phyloP scores from a whole-genome alignment of 2,329 filamentous ascomycete species.

The Alternaria sp. region DNA sequence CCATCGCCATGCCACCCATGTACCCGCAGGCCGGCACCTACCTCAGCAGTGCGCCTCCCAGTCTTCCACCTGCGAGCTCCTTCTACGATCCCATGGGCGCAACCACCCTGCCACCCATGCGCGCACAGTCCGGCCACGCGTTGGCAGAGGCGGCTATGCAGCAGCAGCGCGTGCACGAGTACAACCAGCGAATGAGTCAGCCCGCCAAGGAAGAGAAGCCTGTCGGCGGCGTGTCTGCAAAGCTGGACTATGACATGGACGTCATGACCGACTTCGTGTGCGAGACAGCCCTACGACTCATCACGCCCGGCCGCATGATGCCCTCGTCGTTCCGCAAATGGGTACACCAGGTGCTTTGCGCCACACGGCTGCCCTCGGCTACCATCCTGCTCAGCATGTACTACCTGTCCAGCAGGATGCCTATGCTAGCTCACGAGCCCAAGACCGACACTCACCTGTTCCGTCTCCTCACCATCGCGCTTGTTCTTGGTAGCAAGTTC shows the following conservation, averaged over 20 bases:
- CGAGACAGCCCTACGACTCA: conserved; percentile 80
- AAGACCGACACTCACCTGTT: conserved; percentile 75
- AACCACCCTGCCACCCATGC: conserved; percentile 56
- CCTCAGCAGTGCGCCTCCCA: conserved; percentile 44
- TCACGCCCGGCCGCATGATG: conserved; percentile 66
- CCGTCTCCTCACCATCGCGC: conserved; percentile 82
- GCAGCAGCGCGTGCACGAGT: conserved; percentile 51
- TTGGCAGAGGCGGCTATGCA: conserved; percentile 46
- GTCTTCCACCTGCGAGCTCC: conserved; percentile 45
- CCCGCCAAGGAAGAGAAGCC: conserved; percentile 67
- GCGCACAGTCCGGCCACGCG: conserved; percentile 49
- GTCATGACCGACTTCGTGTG: conserved; percentile 94
- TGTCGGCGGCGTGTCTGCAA: conserved; percentile 87
- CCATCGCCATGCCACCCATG: conserved; percentile 49
- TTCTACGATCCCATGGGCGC: conserved; percentile 56
- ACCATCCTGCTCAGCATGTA: conserved; percentile 91
- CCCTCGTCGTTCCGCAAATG: conserved; percentile 86
- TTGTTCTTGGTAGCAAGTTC: conserved; percentile 93
- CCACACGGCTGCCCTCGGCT: conserved; percentile 86
- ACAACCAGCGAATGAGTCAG: conserved; percentile 47
- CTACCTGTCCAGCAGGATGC: conserved; percentile 84
- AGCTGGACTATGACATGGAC: conserved; percentile 96
- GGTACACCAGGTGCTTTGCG: conserved; percentile 87
- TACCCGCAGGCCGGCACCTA: conserved; percentile 51
- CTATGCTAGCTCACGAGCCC: conserved; percentile 65